Evolutionary conservation across 1,284 basidiomycete genomes (phyloP), one percentile per base, ranked within the genome.

Genomic region (Heterobasidion occidentale): DNA sequence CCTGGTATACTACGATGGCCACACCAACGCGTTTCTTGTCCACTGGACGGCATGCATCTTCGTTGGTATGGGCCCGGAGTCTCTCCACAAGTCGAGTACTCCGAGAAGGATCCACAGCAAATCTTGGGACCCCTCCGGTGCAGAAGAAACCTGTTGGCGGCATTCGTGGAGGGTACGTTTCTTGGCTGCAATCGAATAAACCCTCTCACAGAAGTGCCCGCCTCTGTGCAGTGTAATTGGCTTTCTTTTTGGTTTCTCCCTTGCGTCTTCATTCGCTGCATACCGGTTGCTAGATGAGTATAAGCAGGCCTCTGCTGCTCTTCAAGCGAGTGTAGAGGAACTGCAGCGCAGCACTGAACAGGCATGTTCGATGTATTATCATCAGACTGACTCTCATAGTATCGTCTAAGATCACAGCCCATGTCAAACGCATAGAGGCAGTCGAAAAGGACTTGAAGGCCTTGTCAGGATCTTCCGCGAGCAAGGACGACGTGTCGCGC

Each of bases 241-340:
- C 0, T 96, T 96, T 68, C 72, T 95, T 48, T 83, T 94, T 64
- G 93, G 93, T 0, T 94, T 95, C 74, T 92, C 92, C 6, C 70
- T 92, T 46, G 88, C 88, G 7, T 88, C 91, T 1, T 86, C 89
- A 0, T 84, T 88, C 65, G 92, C 92, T 50, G 88, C 92, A 51
- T 95, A 93, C 69, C 86, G 92, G 67, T 76, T 97, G 33, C 75
- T 95, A 53, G 90, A 95, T 62, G 94, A 96, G 73, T 94, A 94
- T 72, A 92, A 93, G 70, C 76, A 82, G 53, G 92, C 94, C 8
- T 91, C 88, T 6, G 86, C 87, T 33, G 80, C 90, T 34, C 75
- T 96, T 58, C 86, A 94, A 67, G 83, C 88, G 17, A 92, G 90
- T 65, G 89, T 96, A 19, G 87, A 93, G 65, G 91, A 94, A 65